phyloP scores from a whole-genome alignment of 495 filamentous ascomycete genomes.

The Annulohypoxylon stygium region DNA sequence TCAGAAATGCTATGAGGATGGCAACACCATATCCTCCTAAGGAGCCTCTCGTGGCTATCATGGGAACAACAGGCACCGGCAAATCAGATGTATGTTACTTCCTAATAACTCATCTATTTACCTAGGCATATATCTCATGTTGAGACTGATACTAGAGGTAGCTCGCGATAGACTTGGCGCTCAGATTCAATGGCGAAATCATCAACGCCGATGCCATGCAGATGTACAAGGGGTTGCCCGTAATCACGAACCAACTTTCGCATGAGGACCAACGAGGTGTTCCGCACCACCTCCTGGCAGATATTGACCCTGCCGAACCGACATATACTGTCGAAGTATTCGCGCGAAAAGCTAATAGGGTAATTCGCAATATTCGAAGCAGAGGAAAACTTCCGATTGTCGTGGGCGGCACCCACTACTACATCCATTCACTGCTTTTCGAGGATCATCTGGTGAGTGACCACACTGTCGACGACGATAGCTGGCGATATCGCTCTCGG shows the following conservation, averaged over 20 bases:
- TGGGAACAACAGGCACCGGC: conserved; percentile 95
- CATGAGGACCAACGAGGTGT: conserved; percentile 80
- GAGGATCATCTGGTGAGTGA: conserved; percentile 69
- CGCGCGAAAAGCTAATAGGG: conserved; percentile 71
- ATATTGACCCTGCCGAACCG: conserved; percentile 76
- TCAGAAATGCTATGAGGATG: conserved; percentile 44
- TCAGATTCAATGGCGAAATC: conserved; percentile 88
- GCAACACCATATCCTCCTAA: conserved; percentile 37
- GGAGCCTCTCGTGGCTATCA: conserved; percentile 80
- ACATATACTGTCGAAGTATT: conserved; percentile 87
- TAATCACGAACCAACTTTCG: conserved; percentile 95
- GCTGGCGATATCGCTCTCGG: conserved; percentile 27
- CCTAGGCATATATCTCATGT: background rate
- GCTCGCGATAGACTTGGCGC: conserved; percentile 93
- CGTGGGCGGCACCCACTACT: conserved; percentile 96
- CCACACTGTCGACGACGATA: conserved; percentile 43
- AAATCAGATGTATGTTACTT: conserved; percentile 88
- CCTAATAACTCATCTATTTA: background rate
- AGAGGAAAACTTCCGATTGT: conserved; percentile 87
- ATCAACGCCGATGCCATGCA: conserved; percentile 99
- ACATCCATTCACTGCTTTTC: conserved; percentile 89
- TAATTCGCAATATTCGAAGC: conserved; percentile 81
- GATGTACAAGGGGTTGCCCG: conserved; percentile 91
- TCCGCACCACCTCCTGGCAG: conserved; percentile 89
- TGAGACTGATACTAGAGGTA: conserved; percentile 52